Percentiles rank a stretch among this genome's conserved stretches.
Conservation (phyloP, 2,329 filamentous ascomycete species). For the Colletotrichum somersetense region DNA sequence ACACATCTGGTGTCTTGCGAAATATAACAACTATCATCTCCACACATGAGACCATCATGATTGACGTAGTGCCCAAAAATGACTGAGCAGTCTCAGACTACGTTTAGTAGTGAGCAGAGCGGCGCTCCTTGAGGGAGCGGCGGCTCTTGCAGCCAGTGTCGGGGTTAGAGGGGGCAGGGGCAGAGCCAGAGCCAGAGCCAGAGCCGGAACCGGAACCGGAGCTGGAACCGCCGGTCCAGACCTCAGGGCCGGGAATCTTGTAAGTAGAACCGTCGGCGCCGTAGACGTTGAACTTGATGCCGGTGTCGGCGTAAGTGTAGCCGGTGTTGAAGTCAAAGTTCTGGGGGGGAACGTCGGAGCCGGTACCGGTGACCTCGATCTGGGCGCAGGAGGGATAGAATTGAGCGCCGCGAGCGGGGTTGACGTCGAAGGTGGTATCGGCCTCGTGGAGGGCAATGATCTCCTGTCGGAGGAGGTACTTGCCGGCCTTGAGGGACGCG, state of each 20-base stretch:
- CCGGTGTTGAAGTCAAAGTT: constrained; percentile 63
- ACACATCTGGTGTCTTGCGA: constrained; percentile 38
- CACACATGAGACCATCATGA: constrained; percentile 6
- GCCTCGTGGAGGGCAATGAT: constrained; percentile 67
- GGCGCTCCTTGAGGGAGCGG: constrained; percentile 41
- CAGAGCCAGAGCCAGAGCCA: constrained; percentile 12
- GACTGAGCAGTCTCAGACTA: neutral
- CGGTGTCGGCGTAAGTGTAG: constrained; percentile 69
- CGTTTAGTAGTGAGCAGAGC: constrained; percentile 40
- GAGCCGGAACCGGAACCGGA: constrained; percentile 20
- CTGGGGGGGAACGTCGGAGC: constrained; percentile 59
- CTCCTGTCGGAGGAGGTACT: constrained; percentile 68
- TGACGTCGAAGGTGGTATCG: constrained; percentile 47
- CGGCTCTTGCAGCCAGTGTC: constrained; percentile 35
- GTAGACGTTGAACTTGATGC: constrained; percentile 73
- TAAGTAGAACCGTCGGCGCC: constrained; percentile 46
- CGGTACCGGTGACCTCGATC: constrained; percentile 68
- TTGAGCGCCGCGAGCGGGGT: constrained; percentile 59
- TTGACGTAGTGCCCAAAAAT: neutral
- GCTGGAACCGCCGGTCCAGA: constrained; percentile 48
- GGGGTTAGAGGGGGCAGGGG: constrained; percentile 23
- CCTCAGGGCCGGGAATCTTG: constrained; percentile 51
- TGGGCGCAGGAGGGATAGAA: constrained; percentile 72
- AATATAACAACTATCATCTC: constrained; percentile 18
- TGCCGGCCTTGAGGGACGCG: constrained; percentile 58